Percentiles rank a stretch among this genome's conserved stretches.
Evolutionary conservation across 2,329 filamentous ascomycete species (phyloP).

Genomic region (Verticillium isaacii): DNA sequence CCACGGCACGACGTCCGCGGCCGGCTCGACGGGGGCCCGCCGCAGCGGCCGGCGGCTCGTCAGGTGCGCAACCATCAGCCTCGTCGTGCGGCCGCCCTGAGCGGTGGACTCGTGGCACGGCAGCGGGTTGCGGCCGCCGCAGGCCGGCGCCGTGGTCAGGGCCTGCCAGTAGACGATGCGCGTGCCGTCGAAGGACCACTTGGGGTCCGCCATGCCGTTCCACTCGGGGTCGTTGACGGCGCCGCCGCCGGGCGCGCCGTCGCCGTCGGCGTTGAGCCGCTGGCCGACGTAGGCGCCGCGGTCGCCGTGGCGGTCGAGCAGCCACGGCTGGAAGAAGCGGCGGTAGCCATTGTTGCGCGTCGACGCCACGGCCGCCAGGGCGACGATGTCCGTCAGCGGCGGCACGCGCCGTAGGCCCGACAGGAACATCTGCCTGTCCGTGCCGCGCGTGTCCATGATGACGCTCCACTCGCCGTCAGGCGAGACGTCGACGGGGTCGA

Average conservation of each 20-base stretch:
- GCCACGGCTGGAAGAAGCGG: conserved; percentile 35
- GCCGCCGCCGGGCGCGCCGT: conserved; percentile 18
- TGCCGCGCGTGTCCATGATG: conserved; percentile 33
- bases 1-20: conserved; percentile 2
- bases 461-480: conserved; percentile 32
- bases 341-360: conserved; percentile 35
- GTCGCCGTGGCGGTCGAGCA: conserved; percentile 35
- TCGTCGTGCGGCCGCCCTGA: conserved; percentile 26
- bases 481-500: conserved; percentile 31
- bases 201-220: conserved; percentile 37
- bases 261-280: conserved; percentile 27
- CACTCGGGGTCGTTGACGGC: conserved; percentile 34
- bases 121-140: conserved; percentile 33
- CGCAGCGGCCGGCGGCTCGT: conserved; percentile 21
- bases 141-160: conserved; percentile 27
- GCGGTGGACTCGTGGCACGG: conserved; percentile 31
- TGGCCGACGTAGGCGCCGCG: conserved; percentile 35
- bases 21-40: conserved; percentile 12
- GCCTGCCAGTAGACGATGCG: conserved; percentile 34
- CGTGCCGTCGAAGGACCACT: conserved; percentile 31
- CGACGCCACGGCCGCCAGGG: conserved; percentile 23
- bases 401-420: conserved; percentile 29
- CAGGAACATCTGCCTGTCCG: conserved; percentile 29
- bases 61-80: conserved; percentile 33
- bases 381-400: conserved; percentile 27